These are phyloP conservation scores for Cutaneotrichosporon mucoides DNA, from an alignment of 1,284 basidiomycete genomes.

Conservation along the genomic window DNA sequence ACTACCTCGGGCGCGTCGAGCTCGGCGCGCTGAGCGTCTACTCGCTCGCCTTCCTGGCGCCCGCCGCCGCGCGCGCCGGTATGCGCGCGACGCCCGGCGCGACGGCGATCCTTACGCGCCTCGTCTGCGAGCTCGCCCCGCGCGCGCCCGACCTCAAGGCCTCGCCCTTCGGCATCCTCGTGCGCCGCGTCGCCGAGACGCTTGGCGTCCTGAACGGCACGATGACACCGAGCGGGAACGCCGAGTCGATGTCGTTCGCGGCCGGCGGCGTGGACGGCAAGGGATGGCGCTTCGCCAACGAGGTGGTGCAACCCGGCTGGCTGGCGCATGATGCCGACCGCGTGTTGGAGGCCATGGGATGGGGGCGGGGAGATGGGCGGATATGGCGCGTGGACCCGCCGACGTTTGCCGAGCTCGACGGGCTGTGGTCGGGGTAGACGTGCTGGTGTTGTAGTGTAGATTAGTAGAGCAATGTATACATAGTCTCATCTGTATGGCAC, in stretches of 20 bases:
- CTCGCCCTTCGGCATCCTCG: constrained; percentile 60
- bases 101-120: constrained; percentile 46
- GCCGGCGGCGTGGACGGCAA: constrained; percentile 61
- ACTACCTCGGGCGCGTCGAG: constrained; percentile 75
- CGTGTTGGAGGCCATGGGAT: constrained; percentile 48
- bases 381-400: constrained; percentile 29
- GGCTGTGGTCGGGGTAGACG: constrained; percentile 27
- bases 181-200: constrained; percentile 73
- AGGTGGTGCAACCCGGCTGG: constrained; percentile 67
- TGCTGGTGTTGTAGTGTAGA: constrained; percentile 1
- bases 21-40: constrained; percentile 75
- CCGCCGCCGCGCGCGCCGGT: constrained; percentile 64
- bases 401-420: constrained; percentile 41
- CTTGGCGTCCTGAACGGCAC: constrained; percentile 76
- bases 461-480: constrained; percentile 1
- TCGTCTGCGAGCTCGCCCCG: constrained; percentile 46
- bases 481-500: background rate
- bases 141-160: constrained; percentile 52
- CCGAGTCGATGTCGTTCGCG: constrained; percentile 45
- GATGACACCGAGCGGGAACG: constrained; percentile 26
- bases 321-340: constrained; percentile 66
- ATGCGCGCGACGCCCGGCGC: constrained; percentile 57
- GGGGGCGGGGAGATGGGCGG: constrained; percentile 17
- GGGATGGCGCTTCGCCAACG: constrained; percentile 68
- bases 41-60: constrained; percentile 76